Conservation (phyloP, 495 filamentous ascomycete species). For the Penicillium bovifimosum region DNA sequence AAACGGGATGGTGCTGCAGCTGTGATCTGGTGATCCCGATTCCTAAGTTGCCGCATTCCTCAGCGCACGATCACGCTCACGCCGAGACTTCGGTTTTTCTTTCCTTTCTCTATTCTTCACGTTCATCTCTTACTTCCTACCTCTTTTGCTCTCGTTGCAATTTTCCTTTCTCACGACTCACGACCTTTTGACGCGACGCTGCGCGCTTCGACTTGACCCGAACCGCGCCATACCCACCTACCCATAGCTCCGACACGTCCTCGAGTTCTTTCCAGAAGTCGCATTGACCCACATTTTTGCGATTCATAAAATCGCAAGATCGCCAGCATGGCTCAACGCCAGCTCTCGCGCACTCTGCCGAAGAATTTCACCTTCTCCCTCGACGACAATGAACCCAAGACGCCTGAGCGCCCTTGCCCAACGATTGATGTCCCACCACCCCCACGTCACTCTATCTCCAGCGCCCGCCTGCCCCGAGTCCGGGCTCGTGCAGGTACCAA, state of each 20-base stretch:
- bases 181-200: constrained; percentile 30
- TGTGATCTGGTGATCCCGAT: constrained; percentile 29
- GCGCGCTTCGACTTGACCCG: constrained; percentile 15
- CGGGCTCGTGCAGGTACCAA: constrained; percentile 44
- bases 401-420: constrained; percentile 48
- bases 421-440: constrained; percentile 42
- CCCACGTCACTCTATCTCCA: constrained; percentile 46
- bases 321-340: constrained; percentile 43
- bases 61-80: constrained; percentile 11
- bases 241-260: not conserved
- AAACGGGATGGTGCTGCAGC: constrained; percentile 26
- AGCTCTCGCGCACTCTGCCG: constrained; percentile 59
- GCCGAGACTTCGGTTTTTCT: constrained; percentile 15
- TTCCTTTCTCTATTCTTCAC: constrained; percentile 9
- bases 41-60: constrained; percentile 29
- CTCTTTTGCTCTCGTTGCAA: constrained; percentile 26
- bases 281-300: constrained; percentile 14
- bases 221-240: constrained; percentile 1
- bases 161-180: constrained; percentile 37
- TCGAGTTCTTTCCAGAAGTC: constrained; percentile 3
- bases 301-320: constrained; percentile 7
- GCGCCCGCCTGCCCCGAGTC: constrained; percentile 41
- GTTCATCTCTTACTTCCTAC: constrained; percentile 8
- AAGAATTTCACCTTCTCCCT: constrained; percentile 61
- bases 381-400: constrained; percentile 49